Evolutionary conservation across 805 yeast species (phyloP), one percentile per base, ranked within the genome.

Genomic region (Schizosaccharomyces cryophilus): DNA sequence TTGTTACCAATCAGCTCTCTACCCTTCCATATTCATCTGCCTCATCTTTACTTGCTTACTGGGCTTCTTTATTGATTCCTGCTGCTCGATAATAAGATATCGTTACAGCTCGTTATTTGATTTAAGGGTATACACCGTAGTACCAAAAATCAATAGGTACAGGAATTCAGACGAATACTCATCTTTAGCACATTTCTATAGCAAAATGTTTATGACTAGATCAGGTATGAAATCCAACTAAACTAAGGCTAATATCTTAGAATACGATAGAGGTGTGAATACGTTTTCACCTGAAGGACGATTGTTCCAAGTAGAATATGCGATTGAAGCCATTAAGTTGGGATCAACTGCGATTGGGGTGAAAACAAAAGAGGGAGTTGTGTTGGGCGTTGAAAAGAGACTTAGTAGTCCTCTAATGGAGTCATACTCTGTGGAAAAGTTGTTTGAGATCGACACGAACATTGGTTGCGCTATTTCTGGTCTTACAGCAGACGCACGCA

Each of bases 381-480:
- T 94, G 45, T 78, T 93, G 48, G 97, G 96, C 35, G 98, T 94
- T 30, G 99, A 93, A 74, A 94, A 93, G 73, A 80, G 97, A 70
- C 96, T 93, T 30, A 90, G 96, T 0, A 89, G 96, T 9, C 79
- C 95, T 13, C 75, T 93, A 64, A 78, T 93, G 62, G 99, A 94
- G 72, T 81, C 90, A 35, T 84, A 90, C 35, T 86, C 95, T 55
- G 89, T 94, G 69, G 98, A 94, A 70, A 93, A 93, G 73, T 89
- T 93, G 66, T 86, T 93, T 66, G 98, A 93, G 69, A 84, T 93
- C 62, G 99, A 93, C 70, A 75, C 75, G 58, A 98, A 93, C 70
- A 82, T 93, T 62, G 98, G 99, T 59, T 88, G 96, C 74, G 98
- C 99, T 67, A 93, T 93, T 96, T 83, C 94, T 65, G 99, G 99